Conservation (phyloP, 2,329 filamentous ascomycete species). For the Botryotinia narcissicola region DNA sequence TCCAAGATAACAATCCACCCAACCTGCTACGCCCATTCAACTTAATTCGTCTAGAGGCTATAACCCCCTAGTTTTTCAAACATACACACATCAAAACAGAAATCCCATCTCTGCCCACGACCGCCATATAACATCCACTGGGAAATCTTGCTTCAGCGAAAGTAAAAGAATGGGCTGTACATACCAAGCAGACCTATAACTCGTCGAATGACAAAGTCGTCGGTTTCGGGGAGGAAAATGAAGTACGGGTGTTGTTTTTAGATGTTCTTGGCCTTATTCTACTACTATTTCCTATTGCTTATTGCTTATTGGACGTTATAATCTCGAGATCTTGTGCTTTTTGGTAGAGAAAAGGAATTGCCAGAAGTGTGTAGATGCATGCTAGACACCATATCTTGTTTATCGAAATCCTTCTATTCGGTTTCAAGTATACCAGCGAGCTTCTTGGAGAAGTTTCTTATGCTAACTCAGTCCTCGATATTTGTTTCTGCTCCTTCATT, state of each 20-base stretch:
- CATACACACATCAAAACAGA: background rate
- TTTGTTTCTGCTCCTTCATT: background rate
- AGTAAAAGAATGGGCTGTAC: background rate
- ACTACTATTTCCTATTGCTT: accelerated
- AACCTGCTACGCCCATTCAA: background rate
- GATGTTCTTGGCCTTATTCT: background rate
- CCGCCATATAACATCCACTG: background rate
- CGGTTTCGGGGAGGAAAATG: background rate
- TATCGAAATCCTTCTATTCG: background rate
- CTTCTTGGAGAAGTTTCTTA: background rate
- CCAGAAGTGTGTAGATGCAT: background rate
- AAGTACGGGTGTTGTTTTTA: background rate
- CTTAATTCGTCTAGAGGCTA: background rate
- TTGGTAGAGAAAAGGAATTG: background rate
- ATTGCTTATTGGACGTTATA: accelerated
- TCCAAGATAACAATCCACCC: background rate
- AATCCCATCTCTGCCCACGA: background rate
- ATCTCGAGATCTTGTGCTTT: background rate
- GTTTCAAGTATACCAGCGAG: background rate
- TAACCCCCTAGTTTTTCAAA: background rate
- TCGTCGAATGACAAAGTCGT: background rate
- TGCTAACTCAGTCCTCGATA: background rate
- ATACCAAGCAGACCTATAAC: background rate
- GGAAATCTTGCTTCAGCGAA: background rate
- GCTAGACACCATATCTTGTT: background rate